Percentiles rank a stretch among this genome's conserved stretches.
phyloP scores from a whole-genome alignment of 169 alveolate species.

The Plasmodium relictum region DNA sequence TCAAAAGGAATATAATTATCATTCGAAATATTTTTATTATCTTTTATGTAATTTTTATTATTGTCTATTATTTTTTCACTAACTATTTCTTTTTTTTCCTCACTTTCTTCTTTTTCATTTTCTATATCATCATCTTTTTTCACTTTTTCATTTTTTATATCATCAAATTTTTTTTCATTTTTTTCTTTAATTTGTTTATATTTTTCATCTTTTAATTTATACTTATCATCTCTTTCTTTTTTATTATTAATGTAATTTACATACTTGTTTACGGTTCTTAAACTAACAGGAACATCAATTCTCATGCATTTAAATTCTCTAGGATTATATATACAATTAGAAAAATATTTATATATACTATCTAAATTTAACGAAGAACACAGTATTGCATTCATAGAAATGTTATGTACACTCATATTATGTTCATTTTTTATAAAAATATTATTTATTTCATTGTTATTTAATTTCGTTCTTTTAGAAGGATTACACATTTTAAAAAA shows the following conservation, averaged over 20 bases:
- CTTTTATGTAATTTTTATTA: neutral
- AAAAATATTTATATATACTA: slow-evolving; percentile 61
- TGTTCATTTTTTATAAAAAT: slow-evolving; percentile 43
- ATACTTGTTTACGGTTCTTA: slow-evolving; percentile 31
- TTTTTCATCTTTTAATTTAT: neutral
- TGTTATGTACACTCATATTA: slow-evolving; percentile 82
- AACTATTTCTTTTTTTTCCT: neutral
- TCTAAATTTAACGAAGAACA: slow-evolving; percentile 80
- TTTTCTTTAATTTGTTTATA: neutral
- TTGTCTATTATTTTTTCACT: neutral
- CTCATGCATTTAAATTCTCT: slow-evolving; percentile 85
- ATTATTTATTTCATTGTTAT: slow-evolving; percentile 29
- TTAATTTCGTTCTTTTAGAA: slow-evolving; percentile 24
- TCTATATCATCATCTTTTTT: neutral
- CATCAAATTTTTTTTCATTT: too few species aligned
- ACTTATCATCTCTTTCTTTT: neutral
- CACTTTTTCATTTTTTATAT: neutral
- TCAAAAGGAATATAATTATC: neutral
- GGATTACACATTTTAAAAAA: slow-evolving; percentile 26
- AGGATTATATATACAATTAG: slow-evolving; percentile 83
- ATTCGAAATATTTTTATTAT: neutral
- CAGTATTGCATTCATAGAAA: slow-evolving; percentile 79
- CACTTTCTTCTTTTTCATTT: neutral
- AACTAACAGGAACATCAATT: slow-evolving; percentile 81
- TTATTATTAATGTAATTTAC: slow-evolving; percentile 11